These are phyloP conservation scores for Multifurca ochricompacta DNA, from an alignment of 768 basidiomycete species.

Conservation along the genomic window DNA sequence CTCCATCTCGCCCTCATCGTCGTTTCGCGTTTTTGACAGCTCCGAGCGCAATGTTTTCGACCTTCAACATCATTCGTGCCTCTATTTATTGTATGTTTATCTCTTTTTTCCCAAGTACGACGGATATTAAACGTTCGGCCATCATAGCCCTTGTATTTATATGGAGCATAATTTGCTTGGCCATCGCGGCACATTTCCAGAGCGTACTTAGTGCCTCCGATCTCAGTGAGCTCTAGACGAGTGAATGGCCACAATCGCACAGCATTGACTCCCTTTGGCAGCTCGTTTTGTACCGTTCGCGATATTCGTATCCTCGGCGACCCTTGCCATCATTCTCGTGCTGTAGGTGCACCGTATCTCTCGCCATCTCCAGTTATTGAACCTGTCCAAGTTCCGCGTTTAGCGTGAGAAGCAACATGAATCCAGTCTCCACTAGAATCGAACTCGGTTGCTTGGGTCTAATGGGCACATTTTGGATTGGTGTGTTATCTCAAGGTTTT, in stretches of 20 bases:
- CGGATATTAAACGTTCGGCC: constrained; percentile 10
- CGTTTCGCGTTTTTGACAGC: constrained; percentile 12
- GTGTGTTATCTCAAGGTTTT: constrained; percentile 33
- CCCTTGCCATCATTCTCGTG: constrained; percentile 56
- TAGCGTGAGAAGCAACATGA: constrained; percentile 55
- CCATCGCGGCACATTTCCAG: constrained; percentile 74
- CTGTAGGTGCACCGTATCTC: constrained; percentile 41
- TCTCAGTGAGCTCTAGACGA: constrained; percentile 50
- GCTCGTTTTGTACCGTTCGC: constrained; percentile 85
- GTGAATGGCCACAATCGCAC: neutral
- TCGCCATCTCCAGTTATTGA: constrained; percentile 10
- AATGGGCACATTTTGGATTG: constrained; percentile 71
- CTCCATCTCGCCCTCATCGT: constrained; percentile 4
- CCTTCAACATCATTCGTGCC: constrained; percentile 62
- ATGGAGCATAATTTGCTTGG: constrained; percentile 74
- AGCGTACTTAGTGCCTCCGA: constrained; percentile 63
- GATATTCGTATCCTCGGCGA: constrained; percentile 68
- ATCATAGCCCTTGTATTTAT: constrained; percentile 52
- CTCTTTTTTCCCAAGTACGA: neutral
- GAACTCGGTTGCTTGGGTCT: constrained; percentile 68
- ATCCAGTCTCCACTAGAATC: constrained; percentile 71
- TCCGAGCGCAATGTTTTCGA: constrained; percentile 49
- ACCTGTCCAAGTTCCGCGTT: constrained; percentile 48
- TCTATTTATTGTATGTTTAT: constrained; percentile 54
- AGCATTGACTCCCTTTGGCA: constrained; percentile 26